phyloP scores from a whole-genome alignment of 1,139 yeast genomes.

The Kluyveromyces marxianus region DNA sequence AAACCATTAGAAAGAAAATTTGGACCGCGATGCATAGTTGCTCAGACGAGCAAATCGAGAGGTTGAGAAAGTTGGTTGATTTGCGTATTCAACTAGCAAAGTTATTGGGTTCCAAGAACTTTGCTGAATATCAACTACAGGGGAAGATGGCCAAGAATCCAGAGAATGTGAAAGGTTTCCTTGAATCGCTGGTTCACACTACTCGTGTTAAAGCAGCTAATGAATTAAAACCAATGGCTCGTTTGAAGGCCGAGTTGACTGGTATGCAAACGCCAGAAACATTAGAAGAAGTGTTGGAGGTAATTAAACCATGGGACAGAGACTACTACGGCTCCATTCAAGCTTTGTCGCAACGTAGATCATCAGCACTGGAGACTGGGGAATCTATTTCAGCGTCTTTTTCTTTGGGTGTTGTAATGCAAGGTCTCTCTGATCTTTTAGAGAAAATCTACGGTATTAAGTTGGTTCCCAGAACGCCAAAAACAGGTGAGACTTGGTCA shows the following conservation, averaged over 20 bases:
- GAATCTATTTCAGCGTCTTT: constrained; percentile 54
- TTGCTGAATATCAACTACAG: constrained; percentile 71
- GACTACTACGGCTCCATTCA: constrained; percentile 53
- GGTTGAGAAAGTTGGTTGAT: constrained; percentile 52
- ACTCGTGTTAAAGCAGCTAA: constrained; percentile 49
- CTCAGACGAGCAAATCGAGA: constrained; percentile 46
- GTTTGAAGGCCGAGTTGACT: constrained; percentile 32
- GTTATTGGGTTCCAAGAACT: constrained; percentile 65
- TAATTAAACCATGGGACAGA: constrained; percentile 85
- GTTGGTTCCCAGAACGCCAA: constrained; percentile 57
- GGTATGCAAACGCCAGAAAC: constrained; percentile 15
- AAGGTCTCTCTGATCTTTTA: constrained; percentile 73
- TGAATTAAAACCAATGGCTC: constrained; percentile 46
- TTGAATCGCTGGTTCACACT: constrained; percentile 49
- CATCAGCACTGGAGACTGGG: constrained; percentile 15
- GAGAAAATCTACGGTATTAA: constrained; percentile 66
- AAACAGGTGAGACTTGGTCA: constrained; percentile 83
- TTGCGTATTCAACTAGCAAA: constrained; percentile 67
- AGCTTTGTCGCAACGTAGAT: constrained; percentile 32
- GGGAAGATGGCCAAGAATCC: constrained; percentile 90
- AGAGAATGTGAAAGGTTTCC: constrained; percentile 62
- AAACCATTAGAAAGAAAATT: constrained; percentile 51
- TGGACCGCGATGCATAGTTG: constrained; percentile 72
- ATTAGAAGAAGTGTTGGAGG: constrained; percentile 38
- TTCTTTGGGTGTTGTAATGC: constrained; percentile 79